Evolutionary conservation across 352 stramenopile species (phyloP).

Genomic region (Phytophthora citrophthora): DNA sequence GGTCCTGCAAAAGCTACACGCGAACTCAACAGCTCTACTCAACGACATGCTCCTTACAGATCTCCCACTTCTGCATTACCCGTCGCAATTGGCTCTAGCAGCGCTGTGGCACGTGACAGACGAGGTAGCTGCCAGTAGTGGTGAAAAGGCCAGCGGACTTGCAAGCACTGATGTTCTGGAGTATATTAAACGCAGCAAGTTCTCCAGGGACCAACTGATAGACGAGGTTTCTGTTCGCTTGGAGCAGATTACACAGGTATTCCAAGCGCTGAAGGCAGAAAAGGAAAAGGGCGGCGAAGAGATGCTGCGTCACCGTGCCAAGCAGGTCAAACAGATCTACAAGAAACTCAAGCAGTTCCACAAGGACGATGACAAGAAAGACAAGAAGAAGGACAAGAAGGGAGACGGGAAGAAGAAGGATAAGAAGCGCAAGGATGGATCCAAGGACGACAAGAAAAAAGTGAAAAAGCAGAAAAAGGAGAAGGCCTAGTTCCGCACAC

Average conservation of each 20-base stretch:
- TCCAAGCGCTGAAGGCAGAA: conserved; percentile 42
- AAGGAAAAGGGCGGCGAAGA: conserved; percentile 46
- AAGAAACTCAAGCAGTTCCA: conserved; percentile 91
- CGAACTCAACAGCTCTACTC: conserved; percentile 70
- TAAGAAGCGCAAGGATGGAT: conserved; percentile 73
- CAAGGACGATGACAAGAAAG: conserved; percentile 61
- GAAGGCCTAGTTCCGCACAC: conserved; percentile 26
- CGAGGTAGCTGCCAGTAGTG: conserved; percentile 48
- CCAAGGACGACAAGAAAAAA: conserved; percentile 65
- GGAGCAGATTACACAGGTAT: conserved; percentile 42
- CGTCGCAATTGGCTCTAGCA: conserved; percentile 73
- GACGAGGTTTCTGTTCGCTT: conserved; percentile 42
- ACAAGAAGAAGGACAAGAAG: conserved; percentile 75
- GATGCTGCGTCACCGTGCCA: conserved; percentile 44
- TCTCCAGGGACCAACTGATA: conserved; percentile 60
- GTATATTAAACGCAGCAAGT: conserved; percentile 78
- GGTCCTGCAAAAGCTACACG: conserved; percentile 80
- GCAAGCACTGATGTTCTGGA: conserved; percentile 49
- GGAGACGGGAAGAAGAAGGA: conserved; percentile 68
- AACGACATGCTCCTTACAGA: conserved; percentile 85
- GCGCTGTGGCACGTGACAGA: conserved; percentile 62
- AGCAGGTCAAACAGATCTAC: conserved; percentile 85
- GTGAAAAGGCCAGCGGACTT: conserved; percentile 40
- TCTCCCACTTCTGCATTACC: conserved; percentile 66
- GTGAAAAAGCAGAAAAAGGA: conserved; percentile 65